Evolutionary conservation across 164 flowering plant species (phyloP).

Genomic region (Tetracentron sinense): DNA sequence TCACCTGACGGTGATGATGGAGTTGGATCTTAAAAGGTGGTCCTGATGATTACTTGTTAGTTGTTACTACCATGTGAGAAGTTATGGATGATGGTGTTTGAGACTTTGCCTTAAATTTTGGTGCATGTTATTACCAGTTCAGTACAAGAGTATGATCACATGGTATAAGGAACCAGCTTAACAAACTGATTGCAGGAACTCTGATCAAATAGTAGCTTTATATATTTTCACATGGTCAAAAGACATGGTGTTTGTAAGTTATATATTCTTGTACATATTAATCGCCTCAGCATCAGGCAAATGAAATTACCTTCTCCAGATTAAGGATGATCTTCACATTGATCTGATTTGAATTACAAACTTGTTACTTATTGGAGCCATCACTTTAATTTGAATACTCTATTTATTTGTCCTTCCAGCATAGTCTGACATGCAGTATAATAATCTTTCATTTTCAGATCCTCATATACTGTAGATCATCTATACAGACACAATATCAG

Average conservation of each 20-base stretch:
- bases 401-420: not conserved
- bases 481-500: slow-evolving; percentile 56
- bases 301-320: not conserved
- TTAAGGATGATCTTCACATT: not conserved
- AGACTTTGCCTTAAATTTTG: not conserved
- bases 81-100: no score
- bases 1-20: not conserved
- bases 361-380: not conserved
- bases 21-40: not conserved
- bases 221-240: not conserved
- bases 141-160: no score
- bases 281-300: not conserved
- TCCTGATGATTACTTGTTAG: no score
- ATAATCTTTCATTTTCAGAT: slow-evolving; percentile 38
- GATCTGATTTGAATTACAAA: not conserved
- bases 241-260: not conserved
- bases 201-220: not conserved
- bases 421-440: not conserved
- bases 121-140: not conserved
- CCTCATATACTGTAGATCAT: slow-evolving; percentile 88
- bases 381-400: not conserved
- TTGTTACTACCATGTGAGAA: no score
- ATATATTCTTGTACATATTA: not conserved
- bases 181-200: no score
- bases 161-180: no score